Conservation (phyloP, 768 basidiomycete species). For the Auricularia sp. region DNA sequence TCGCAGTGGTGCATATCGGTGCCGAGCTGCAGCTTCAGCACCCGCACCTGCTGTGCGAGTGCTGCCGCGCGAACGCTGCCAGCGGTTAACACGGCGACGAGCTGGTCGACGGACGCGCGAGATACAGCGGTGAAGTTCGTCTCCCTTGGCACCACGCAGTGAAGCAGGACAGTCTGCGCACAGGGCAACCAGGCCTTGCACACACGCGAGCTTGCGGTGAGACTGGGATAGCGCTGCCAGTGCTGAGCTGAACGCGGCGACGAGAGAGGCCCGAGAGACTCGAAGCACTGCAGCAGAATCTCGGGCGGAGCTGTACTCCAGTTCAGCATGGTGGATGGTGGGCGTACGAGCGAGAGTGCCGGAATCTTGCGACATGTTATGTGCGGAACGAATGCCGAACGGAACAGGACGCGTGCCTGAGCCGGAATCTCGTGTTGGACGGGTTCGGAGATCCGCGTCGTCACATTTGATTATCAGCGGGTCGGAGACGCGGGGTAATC, state of each 20-base stretch:
- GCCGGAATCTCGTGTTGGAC: no score
- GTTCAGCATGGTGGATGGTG: background rate
- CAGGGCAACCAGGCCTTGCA: background rate
- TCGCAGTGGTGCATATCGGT: background rate
- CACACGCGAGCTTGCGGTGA: background rate
- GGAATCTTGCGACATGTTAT: background rate
- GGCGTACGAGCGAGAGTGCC: background rate
- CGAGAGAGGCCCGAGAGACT: background rate
- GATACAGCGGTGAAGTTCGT: background rate
- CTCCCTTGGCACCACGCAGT: background rate
- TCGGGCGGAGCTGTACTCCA: background rate
- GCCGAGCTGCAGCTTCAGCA: background rate
- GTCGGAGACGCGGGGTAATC: no score
- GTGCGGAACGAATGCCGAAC: background rate
- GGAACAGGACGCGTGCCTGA: background rate
- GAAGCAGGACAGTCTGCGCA: background rate
- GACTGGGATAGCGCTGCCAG: background rate
- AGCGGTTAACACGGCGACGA: background rate
- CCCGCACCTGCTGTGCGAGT: background rate
- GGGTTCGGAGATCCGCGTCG: no score
- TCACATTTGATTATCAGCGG: no score
- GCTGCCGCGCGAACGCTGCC: background rate
- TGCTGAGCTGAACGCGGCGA: background rate
- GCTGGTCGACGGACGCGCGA: background rate
- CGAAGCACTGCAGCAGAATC: background rate